A percentile compares a stretch with the other conserved stretches of the same genome.
Evolutionary conservation across 2,329 filamentous ascomycete species (phyloP).

Genomic region (Aspergillus aculeatinus): DNA sequence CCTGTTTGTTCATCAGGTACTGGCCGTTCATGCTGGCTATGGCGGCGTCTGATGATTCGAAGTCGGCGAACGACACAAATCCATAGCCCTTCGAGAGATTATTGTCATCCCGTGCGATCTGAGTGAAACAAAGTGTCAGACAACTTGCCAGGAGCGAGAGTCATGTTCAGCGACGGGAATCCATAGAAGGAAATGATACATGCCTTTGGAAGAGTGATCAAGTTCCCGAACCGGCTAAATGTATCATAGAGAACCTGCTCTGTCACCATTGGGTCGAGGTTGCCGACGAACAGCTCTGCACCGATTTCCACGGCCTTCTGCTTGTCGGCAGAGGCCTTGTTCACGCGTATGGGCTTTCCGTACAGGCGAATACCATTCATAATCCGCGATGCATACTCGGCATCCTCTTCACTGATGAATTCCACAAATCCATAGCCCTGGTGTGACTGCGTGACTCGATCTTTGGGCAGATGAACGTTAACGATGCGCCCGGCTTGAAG

Average conservation of each 20-base stretch:
- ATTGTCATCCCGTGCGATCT: conserved; percentile 78
- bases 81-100: conserved; percentile 92
- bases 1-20: conserved; percentile 95
- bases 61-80: conserved; percentile 89
- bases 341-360: conserved; percentile 93
- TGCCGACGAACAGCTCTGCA: conserved; percentile 94
- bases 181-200: conserved; percentile 6
- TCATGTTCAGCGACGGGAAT: background rate
- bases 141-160: conserved; percentile 5
- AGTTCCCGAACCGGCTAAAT: conserved; percentile 85
- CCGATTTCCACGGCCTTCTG: conserved; percentile 91
- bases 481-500: conserved; percentile 95
- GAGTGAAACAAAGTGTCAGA: conserved; percentile 23
- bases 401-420: conserved; percentile 91
- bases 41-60: conserved; percentile 89
- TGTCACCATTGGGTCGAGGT: conserved; percentile 89
- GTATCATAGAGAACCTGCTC: conserved; percentile 96
- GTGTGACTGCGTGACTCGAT: conserved; percentile 93
- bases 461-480: conserved; percentile 97
- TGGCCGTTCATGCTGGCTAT: conserved; percentile 92
- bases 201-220: conserved; percentile 84
- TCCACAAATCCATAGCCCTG: conserved; percentile 99
- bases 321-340: conserved; percentile 92
- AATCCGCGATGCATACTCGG: conserved; percentile 92
- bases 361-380: conserved; percentile 95